Conservation (phyloP, 2,329 filamentous ascomycete genomes). For the Xylaria sp. region DNA sequence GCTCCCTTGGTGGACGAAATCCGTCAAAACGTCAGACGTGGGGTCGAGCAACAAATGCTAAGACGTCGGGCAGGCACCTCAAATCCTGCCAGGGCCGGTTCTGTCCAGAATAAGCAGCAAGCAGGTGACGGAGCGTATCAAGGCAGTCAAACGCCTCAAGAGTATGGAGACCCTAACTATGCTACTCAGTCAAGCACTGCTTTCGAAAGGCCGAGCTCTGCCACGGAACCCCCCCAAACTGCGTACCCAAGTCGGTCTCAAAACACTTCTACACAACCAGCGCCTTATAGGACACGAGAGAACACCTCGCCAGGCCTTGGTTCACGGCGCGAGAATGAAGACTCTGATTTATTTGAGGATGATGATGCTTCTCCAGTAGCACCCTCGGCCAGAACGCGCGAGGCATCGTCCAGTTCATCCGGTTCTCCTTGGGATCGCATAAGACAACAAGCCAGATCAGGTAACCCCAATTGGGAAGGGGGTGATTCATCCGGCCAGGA, state of each 20-base stretch:
- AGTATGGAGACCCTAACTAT: slow-evolving; percentile 14
- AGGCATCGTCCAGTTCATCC: slow-evolving; percentile 35
- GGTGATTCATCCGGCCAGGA: slow-evolving; percentile 48
- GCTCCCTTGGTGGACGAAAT: slow-evolving; percentile 33
- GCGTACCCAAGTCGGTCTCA: slow-evolving; percentile 31
- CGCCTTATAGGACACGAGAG: slow-evolving; percentile 4
- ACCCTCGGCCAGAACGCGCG: slow-evolving; percentile 43
- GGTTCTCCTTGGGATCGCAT: slow-evolving; percentile 59
- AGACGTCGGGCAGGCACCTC: slow-evolving; percentile 2
- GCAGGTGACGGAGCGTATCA: neutral
- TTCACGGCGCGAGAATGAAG: slow-evolving; percentile 32
- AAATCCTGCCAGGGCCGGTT: neutral
- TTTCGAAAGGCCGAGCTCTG: slow-evolving; percentile 4
- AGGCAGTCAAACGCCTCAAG: slow-evolving; percentile 9
- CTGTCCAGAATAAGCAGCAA: slow-evolving; percentile 4
- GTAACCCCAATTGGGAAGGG: slow-evolving; percentile 35
- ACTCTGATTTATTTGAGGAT: slow-evolving; percentile 43
- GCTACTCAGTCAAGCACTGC: slow-evolving; percentile 9
- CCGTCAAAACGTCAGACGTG: neutral
- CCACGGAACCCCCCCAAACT: slow-evolving; percentile 7
- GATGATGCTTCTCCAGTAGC: slow-evolving; percentile 59
- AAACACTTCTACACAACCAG: slow-evolving; percentile 12
- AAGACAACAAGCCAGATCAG: slow-evolving; percentile 51
- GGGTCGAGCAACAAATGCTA: neutral
- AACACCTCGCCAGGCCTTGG: neutral